A percentile compares a stretch with the other conserved stretches of the same genome.
Conservation (phyloP, 768 basidiomycete genomes). For the Solioccasus polychromus region DNA sequence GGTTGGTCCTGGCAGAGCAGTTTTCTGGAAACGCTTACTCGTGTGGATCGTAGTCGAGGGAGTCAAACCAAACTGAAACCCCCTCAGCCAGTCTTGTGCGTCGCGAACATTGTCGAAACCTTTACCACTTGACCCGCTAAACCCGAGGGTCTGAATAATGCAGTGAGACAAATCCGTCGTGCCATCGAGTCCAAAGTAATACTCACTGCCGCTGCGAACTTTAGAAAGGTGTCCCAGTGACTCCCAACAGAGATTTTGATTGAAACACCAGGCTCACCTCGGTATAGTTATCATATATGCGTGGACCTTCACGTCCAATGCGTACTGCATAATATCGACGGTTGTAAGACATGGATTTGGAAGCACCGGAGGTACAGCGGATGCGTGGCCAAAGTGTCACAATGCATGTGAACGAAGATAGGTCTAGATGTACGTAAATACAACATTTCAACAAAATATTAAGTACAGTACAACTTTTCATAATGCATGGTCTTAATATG, state of each 20-base stretch:
- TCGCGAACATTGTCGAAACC: conserved; percentile 31
- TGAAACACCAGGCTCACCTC: conserved; percentile 21
- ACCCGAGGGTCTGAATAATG: conserved; percentile 22
- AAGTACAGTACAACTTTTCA: no score
- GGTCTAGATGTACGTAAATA: conserved; percentile 7
- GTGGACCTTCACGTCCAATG: conserved; percentile 32
- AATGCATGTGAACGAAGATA: conserved; percentile 1
- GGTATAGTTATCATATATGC: conserved; percentile 28
- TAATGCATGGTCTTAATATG: no score
- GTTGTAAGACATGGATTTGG: conserved; percentile 9
- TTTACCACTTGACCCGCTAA: conserved; percentile 33
- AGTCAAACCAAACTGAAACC: conserved; percentile 9
- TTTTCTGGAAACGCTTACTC: conserved; percentile 15
- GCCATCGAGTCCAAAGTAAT: neutral
- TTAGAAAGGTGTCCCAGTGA: conserved; percentile 5
- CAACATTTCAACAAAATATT: no score
- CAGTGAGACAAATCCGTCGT: neutral
- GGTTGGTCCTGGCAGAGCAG: neutral
- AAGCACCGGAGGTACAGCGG: neutral
- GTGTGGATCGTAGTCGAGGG: conserved; percentile 11
- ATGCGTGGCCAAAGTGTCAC: neutral
- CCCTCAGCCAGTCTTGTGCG: conserved; percentile 23
- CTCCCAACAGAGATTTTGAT: neutral
- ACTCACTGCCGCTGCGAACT: conserved; percentile 27
- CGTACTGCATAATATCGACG: conserved; percentile 36